Base-by-base conservation (phyloP, 2,329 filamentous ascomycete species). In the Huntiella moniliformis region DNA sequence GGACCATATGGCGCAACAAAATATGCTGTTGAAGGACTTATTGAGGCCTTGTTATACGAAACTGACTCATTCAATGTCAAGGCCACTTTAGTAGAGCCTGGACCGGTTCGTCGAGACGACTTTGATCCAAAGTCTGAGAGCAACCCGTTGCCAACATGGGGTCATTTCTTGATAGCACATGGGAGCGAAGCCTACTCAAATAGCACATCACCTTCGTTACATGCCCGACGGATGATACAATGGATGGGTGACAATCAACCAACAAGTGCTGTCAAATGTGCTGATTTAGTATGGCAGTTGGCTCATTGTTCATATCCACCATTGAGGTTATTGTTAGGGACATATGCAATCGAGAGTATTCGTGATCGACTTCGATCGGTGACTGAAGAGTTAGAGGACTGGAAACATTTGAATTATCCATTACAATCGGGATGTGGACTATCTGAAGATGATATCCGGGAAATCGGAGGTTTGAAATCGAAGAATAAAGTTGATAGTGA, bases 1-100 rank as follows among this genome's bases (percentile, higher is more conserved):
- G 88, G 88, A 0, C 88, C 88, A 0, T 96, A 94, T 58, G 96
- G 88, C 61, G 91, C 91, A 1, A 94, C 86, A 12, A 98, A 96
- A 60, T 96, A 95, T 61, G 91, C 91, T 0, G 85, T 94, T 3
- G 91, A 98, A 58, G 91, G 88, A 0, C 67, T 98, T 45, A 86
- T 96, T 54, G 91, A 98, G 61, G 87, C 84, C 12, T 88, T 98
- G 82, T 71, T 95, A 12, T 96, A 96, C 61, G 91, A 98, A 59
- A 79, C 93, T 34, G 87, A 95, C 53, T 62, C 67, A 0, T 95
- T 93, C 63, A 88, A 91, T 57, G 82, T 96, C 60, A 94, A 92
- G 61, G 84, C 84, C 0, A 95, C 88, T 2, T 71, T 98, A 4
- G 87, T 96, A 1, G 85, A 95, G 56, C 87, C 88, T 1, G 87